Conservation (phyloP, 2,329 filamentous ascomycete genomes). For the Talaromyces marneffei region DNA sequence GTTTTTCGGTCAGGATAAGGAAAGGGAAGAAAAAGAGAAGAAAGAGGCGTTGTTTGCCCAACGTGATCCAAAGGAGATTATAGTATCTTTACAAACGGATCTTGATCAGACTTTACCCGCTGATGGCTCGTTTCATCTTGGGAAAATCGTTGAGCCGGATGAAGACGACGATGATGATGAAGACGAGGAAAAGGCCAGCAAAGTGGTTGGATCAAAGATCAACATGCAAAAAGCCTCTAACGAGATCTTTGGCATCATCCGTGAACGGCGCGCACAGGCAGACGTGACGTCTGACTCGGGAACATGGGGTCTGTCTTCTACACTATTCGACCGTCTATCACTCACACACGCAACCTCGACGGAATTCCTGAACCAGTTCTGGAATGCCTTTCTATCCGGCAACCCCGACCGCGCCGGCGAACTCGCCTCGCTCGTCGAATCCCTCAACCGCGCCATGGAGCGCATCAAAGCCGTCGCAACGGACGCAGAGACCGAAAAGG, state of each 20-base stretch:
- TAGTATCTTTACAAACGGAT: constrained; percentile 59
- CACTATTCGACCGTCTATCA: constrained; percentile 56
- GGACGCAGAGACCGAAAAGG: constrained; percentile 70
- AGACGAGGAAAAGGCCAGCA: constrained; percentile 35
- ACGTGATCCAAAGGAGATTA: constrained; percentile 64
- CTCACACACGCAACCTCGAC: constrained; percentile 87
- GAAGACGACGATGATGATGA: constrained; percentile 55
- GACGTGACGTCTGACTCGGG: constrained; percentile 30
- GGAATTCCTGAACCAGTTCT: constrained; percentile 97
- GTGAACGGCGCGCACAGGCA: constrained; percentile 50
- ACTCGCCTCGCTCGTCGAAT: constrained; percentile 74
- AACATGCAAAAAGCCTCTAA: constrained; percentile 53
- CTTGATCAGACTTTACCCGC: constrained; percentile 44
- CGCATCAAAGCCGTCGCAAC: constrained; percentile 75
- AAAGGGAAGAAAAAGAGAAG: constrained; percentile 30
- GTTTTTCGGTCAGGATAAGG: constrained; percentile 60
- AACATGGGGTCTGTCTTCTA: constrained; percentile 44
- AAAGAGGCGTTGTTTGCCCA: constrained; percentile 56
- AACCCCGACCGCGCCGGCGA: constrained; percentile 75
- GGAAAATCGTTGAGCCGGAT: constrained; percentile 53
- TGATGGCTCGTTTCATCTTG: constrained; percentile 61
- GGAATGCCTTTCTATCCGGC: constrained; percentile 83
- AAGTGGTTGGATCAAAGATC: constrained; percentile 63
- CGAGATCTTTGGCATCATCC: constrained; percentile 55
- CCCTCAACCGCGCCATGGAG: constrained; percentile 67